Evolutionary conservation across 257 asterid genomes (phyloP).

Genomic region (Solanum peruvianum): DNA sequence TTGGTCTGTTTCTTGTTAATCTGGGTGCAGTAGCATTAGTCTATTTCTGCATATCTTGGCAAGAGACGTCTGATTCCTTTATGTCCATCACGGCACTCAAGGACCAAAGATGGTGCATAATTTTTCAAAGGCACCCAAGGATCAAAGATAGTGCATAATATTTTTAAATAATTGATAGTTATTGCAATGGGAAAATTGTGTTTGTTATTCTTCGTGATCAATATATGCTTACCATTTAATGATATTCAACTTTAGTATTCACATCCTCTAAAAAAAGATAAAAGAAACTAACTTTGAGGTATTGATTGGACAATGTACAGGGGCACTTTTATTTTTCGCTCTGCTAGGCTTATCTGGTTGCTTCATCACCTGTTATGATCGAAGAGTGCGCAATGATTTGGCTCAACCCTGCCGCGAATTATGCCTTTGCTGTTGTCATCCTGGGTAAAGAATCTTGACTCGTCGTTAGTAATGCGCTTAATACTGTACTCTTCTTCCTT

Average conservation of each 20-base stretch:
- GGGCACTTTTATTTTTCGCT: conserved; percentile 85
- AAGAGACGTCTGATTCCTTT: not conserved
- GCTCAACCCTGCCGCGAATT: conserved; percentile 98
- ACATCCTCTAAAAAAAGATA: not conserved
- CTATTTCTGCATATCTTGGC: not conserved
- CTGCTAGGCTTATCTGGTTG: conserved; percentile 90
- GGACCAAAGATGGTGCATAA: not conserved
- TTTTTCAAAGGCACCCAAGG: not conserved
- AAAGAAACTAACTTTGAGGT: not conserved
- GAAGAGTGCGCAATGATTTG: conserved; percentile 90
- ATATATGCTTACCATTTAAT: not conserved
- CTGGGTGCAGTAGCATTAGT: not conserved
- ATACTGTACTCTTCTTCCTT: not conserved
- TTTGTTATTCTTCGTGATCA: not conserved
- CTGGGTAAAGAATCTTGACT: conserved; percentile 48
- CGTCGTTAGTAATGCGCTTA: not conserved
- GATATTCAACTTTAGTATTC: not conserved
- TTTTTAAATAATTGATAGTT: not conserved
- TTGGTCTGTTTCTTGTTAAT: not conserved
- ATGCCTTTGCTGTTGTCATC: conserved; percentile 95
- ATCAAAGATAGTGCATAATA: not conserved
- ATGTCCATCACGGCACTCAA: not conserved
- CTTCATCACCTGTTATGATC: conserved; percentile 89
- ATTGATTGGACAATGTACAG: conserved; percentile 23
- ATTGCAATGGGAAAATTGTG: not conserved